phyloP scores from a whole-genome alignment of 2,329 filamentous ascomycete species.

The Zymoseptoria pseudotritici region DNA sequence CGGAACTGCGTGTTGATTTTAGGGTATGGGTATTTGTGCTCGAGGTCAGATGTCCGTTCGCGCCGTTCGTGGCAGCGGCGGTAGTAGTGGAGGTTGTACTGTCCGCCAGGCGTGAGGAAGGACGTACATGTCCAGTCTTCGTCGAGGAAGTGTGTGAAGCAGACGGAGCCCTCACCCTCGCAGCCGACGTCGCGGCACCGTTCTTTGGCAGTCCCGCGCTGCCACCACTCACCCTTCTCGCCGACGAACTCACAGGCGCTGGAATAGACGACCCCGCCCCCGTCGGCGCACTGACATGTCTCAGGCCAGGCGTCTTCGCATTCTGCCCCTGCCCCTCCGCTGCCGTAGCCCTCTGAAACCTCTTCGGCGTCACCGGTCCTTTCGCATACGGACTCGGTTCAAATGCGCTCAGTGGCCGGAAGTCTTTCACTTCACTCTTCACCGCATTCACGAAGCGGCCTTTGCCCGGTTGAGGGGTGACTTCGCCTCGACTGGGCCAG shows the following conservation, averaged over 20 bases:
- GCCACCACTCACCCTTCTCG: neutral
- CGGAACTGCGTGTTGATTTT: neutral
- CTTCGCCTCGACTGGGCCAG: conserved; percentile 15
- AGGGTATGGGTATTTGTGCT: neutral
- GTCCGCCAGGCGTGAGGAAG: neutral
- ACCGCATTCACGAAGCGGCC: conserved; percentile 18
- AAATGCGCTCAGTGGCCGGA: conserved; percentile 26
- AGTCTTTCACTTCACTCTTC: conserved; percentile 21
- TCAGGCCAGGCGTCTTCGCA: neutral
- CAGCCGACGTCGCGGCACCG: neutral
- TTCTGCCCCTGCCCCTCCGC: neutral
- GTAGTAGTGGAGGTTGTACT: too few relatives aligned
- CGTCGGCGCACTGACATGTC: conserved; percentile 10
- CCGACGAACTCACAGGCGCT: conserved; percentile 10
- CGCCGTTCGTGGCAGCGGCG: neutral
- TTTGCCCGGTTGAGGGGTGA: conserved; percentile 15
- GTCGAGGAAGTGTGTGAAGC: neutral
- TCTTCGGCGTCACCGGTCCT: conserved; percentile 23
- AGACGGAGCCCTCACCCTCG: neutral
- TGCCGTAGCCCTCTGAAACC: conserved; percentile 2
- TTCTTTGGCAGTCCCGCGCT: neutral
- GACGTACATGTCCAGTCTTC: neutral
- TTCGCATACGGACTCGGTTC: conserved; percentile 31
- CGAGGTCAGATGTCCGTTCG: neutral
- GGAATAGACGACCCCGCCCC: conserved; percentile 15